Base-by-base conservation (phyloP, 2,329 filamentous ascomycete genomes). In the Periglandula ipomoeae region DNA sequence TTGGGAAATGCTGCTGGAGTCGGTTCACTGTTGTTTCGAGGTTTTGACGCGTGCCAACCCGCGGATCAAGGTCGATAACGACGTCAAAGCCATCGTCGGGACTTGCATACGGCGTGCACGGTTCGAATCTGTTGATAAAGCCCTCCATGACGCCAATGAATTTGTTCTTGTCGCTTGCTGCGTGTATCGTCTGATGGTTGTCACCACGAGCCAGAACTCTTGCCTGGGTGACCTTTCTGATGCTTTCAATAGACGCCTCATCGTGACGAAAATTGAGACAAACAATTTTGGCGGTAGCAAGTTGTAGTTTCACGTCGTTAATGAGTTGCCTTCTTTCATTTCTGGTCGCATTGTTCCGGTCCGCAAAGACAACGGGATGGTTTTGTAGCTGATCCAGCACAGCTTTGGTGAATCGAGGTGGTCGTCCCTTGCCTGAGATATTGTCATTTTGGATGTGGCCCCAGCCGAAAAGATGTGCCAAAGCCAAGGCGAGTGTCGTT, bases 371-470 rank as follows among this genome's bases (percentile, higher is more conserved):
- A 1, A 83, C 91, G 0, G 82, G 76, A 41, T 82, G 72, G 0
- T 76, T 71, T 20, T 78, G 70, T 27, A 96, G 74, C 47, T 80
- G 66, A 22, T 82, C 76, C 46, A 84, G 75, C 35, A 94, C 74
- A 32, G 80, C 79, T 45, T 81, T 76, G 0, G 85, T 86, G 63
- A 98, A 97, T 47, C 81, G 78, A 53, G 84, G 80, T 3, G 89
- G 85, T 32, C 91, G 86, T 48, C 77, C 78, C 63, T 86, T 85
- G 53, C 83, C 88, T 46, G 82, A 81, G 51, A 98, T 93, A 62
- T 98, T 95, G 70, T 98, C 93, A 63, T 98, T 98, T 62, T 98
- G 93, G 44, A 96, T 75, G 62, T 95, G 89, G 15, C 89, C 91
- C 87, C 90, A 97, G 48, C 76, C 81, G 56, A 97, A 96, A 1